Base-by-base conservation (phyloP, 129 eudicot species). In the Escallonia rubra region DNA sequence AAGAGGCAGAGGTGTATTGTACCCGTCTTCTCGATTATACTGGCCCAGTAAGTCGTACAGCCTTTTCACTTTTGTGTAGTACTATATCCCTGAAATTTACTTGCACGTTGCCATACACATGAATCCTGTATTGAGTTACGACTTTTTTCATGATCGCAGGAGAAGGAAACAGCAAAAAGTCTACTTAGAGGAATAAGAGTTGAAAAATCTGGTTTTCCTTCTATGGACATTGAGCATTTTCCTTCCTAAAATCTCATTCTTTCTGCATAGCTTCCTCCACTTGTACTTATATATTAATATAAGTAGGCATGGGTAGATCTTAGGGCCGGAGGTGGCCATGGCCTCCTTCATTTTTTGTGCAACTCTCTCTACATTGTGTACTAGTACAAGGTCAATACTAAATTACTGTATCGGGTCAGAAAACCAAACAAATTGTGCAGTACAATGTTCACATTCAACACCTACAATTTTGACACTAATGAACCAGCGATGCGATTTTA, bases 1-100 rank as follows among this genome's bases (percentile, higher is more conserved):
- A 89, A 76, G 95, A 93, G 72, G 96, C 96, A 5, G 92, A 85
- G 73, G 79, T 89, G 49, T 93, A 89, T 68, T 94, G 97, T 68
- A 94, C 88, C 45, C 88, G 95, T 65, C 90, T 94, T 78, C 87
- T 94, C 40, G 96, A 94, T 71, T 94, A 80, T 65, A 76, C 86
- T 59, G 97, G 96, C 73, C 99, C 99, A 3, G 99, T 94, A 89
- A 93, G 95, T 77, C 53, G 5, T 56, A 53, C 43, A 34, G 4
- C 4, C 57, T 54, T 6, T 7, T 38, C 14, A 58, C 45, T 16
- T 70, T 14, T 15, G 34, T 23, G 34, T 23, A 23, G 34, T 23
- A 23, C 50, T 46, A 46, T 46, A 5, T 46, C 5, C 2, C 41
- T 64, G 8, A 9, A 3, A 14, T n/a, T 7, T 41, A 3, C 43